Conservation (phyloP, 202 grass and related monocot species). For the Saccharum hybrid region DNA sequence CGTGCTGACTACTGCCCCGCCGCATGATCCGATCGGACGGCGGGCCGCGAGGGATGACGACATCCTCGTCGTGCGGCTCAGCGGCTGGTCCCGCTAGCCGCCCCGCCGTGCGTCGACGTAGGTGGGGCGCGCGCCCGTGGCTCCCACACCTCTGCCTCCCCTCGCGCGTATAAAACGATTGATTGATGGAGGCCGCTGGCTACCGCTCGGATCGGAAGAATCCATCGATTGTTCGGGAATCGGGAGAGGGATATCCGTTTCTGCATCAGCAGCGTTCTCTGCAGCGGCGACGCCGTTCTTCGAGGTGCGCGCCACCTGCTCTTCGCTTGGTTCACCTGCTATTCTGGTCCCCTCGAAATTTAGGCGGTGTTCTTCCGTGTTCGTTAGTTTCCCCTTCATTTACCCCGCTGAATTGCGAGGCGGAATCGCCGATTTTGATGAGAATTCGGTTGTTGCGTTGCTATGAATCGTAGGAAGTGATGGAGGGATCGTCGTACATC, state of each 20-base stretch:
- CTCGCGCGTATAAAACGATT: not conserved
- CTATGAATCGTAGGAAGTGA: slow-evolving; percentile 37
- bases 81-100: not conserved
- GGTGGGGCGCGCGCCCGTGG: not conserved
- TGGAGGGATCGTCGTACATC: slow-evolving; percentile 44
- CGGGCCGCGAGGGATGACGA: slow-evolving; percentile 18
- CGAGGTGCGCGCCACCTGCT: too few species aligned
- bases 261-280: not conserved
- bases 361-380: not conserved
- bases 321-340: too few species aligned
- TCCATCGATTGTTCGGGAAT: slow-evolving; percentile 16
- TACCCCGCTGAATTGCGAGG: not conserved
- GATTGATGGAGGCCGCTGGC: not conserved
- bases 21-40: slow-evolving; percentile 18
- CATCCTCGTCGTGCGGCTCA: not conserved
- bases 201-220: not conserved
- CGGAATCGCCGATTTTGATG: not conserved
- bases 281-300: slow-evolving; percentile 1
- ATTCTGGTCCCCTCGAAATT: not conserved
- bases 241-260: not conserved
- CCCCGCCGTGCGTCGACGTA: slow-evolving; percentile 30
- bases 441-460: not conserved
- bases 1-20: not conserved
- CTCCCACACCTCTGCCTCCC: too few species aligned
- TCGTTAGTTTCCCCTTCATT: not conserved